Evolutionary conservation across 768 basidiomycete genomes (phyloP).

Genomic region (Boletus patriciae): DNA sequence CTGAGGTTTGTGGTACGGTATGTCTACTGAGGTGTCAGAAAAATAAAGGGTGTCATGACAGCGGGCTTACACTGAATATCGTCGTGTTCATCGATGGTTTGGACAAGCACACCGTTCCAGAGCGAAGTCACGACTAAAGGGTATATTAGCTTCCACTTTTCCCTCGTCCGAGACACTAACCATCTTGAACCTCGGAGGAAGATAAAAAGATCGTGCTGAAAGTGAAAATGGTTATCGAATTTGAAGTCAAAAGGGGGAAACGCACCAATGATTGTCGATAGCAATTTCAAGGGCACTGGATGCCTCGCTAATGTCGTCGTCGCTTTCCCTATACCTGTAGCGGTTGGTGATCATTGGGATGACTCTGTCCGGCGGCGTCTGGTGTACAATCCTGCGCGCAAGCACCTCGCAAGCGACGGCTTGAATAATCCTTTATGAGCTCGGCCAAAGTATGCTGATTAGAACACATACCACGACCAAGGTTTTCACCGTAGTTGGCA

Average conservation of each 20-base stretch:
- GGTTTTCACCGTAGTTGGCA: conserved; percentile 85
- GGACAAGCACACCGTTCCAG: conserved; percentile 83
- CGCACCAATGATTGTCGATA: conserved; percentile 87
- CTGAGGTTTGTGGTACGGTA: conserved; percentile 59
- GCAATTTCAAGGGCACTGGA: conserved; percentile 83
- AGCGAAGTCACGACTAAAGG: conserved; percentile 70
- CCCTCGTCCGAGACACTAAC: conserved; percentile 38
- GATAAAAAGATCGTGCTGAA: conserved; percentile 78
- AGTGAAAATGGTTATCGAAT: background rate
- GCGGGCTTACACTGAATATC: conserved; percentile 70
- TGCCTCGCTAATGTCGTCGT: conserved; percentile 75
- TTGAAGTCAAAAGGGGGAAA: background rate
- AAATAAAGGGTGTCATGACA: background rate
- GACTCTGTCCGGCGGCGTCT: conserved; percentile 59
- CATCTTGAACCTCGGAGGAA: conserved; percentile 80
- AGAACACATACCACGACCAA: conserved; percentile 61
- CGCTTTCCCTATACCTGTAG: conserved; percentile 65
- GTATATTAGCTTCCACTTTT: conserved; percentile 5
- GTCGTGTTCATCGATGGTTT: conserved; percentile 68
- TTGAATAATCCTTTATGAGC: conserved; percentile 28
- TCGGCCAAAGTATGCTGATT: background rate
- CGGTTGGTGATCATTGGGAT: conserved; percentile 75
- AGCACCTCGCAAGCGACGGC: conserved; percentile 84
- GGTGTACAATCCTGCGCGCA: conserved; percentile 77
- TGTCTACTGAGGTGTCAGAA: conserved; percentile 46